A percentile compares a stretch with the other conserved stretches of the same genome.
Evolutionary conservation across 108 stramenopile species (phyloP).

Genomic region (Stephanodiscus minutulus): DNA sequence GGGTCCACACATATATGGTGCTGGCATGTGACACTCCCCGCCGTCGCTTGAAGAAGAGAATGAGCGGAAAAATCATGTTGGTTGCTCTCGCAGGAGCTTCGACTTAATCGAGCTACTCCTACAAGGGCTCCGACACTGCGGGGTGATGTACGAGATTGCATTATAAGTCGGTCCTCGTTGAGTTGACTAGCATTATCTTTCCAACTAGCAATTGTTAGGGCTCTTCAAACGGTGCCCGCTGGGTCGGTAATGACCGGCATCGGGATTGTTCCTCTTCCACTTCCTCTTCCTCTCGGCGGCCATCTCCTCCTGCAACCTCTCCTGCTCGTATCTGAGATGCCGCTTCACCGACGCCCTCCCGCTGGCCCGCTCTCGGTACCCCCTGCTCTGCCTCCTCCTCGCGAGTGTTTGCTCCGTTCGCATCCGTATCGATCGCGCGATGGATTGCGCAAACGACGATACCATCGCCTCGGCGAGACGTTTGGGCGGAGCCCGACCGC

Average conservation of each 20-base stretch:
- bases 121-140: no score
- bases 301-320: conserved; percentile 81
- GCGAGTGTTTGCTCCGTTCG: conserved; percentile 57
- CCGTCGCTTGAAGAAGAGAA: no score
- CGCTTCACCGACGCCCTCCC: conserved; percentile 60
- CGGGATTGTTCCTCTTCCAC: conserved; percentile 81
- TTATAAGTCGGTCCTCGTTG: background rate
- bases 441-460: conserved; percentile 53
- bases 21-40: no score
- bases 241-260: conserved; percentile 78
- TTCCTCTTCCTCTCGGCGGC: conserved; percentile 71
- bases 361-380: conserved; percentile 54
- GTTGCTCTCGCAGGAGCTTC: no score
- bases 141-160: background rate
- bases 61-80: no score
- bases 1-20: no score
- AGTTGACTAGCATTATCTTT: no score
- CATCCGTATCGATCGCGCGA: conserved; percentile 51
- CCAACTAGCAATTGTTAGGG: conserved; percentile 25
- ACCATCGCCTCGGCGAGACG: conserved; percentile 50
- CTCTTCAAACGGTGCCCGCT: conserved; percentile 60
- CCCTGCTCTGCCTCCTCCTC: conserved; percentile 54
- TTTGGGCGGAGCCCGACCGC: conserved; percentile 43
- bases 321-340: conserved; percentile 59
- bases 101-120: no score